These are phyloP conservation scores for Casuarina equisetifolia DNA, from an alignment of 306 rosid species.

Conservation along the genomic window DNA sequence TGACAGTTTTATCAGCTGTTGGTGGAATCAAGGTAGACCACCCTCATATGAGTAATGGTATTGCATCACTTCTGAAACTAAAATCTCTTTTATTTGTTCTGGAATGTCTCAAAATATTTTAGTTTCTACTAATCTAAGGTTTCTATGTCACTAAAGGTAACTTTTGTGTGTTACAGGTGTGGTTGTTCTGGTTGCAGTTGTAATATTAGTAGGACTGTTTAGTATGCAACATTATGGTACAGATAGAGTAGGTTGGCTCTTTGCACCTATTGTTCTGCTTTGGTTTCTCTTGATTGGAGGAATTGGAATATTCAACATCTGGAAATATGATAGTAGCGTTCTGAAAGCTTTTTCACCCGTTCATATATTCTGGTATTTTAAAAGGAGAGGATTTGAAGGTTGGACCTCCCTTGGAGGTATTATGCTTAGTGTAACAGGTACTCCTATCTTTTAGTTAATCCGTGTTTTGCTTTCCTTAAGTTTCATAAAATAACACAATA, in stretches of 20 bases:
- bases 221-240: conserved; percentile 96
- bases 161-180: conserved; percentile 53
- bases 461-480: neutral
- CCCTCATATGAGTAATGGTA: conserved; percentile 64
- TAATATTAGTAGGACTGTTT: conserved; percentile 80
- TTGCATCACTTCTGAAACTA: conserved; percentile 29
- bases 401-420: conserved; percentile 98
- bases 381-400: conserved; percentile 63
- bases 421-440: conserved; percentile 97
- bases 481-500: neutral
- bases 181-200: conserved; percentile 81
- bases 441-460: conserved; percentile 8
- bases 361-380: conserved; percentile 71
- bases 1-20: conserved; percentile 86
- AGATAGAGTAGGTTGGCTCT: conserved; percentile 98
- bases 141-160: conserved; percentile 26
- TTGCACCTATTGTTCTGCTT: conserved; percentile 94
- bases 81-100: conserved; percentile 17
- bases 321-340: conserved; percentile 69
- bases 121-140: conserved; percentile 16
- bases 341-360: conserved; percentile 87
- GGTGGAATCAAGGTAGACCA: conserved; percentile 95
- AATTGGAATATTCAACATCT: conserved; percentile 85
- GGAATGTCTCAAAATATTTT: neutral
- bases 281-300: conserved; percentile 96